These are phyloP conservation scores for Hypomyces perniciosus DNA, from an alignment of 2,329 filamentous ascomycete genomes.

Conservation along the genomic window DNA sequence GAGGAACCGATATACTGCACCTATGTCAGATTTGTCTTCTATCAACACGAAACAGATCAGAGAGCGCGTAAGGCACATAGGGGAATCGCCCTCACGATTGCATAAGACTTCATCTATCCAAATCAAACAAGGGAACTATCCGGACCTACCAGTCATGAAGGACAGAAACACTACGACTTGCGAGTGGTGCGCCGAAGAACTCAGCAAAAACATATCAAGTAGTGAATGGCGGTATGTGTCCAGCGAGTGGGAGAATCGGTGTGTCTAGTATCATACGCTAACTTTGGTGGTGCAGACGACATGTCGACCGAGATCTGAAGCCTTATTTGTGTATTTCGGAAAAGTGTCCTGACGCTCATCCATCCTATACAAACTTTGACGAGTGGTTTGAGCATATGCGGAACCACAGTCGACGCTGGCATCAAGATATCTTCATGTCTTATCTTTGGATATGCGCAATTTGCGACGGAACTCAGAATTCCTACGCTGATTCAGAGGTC, in stretches of 20 bases:
- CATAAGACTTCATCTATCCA: slow-evolving; percentile 5
- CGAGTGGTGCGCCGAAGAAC: background rate
- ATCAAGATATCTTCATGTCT: background rate
- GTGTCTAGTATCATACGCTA: too few species aligned
- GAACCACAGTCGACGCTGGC: slow-evolving; percentile 4
- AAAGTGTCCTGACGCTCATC: background rate
- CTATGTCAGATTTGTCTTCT: background rate
- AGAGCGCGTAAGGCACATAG: background rate
- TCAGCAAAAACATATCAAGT: background rate
- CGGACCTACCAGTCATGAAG: background rate
- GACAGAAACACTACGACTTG: background rate
- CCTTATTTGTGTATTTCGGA: slow-evolving; percentile 12
- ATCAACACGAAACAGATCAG: slow-evolving; percentile 3
- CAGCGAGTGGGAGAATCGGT: too few species aligned
- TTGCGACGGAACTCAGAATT: background rate
- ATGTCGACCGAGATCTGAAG: slow-evolving; percentile 11
- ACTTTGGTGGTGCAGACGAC: background rate
- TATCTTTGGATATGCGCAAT: slow-evolving; percentile 6
- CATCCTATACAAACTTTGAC: background rate
- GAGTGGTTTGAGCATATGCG: slow-evolving; percentile 10
- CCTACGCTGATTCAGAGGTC: background rate
- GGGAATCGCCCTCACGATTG: background rate
- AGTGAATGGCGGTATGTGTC: slow-evolving; percentile 3
- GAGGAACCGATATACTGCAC: background rate
- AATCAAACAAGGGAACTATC: slow-evolving; percentile 5